Evolutionary conservation across 1,139 yeast genomes (phyloP), one percentile per base, ranked within the genome.

Genomic region (Pneumocystis wakefieldiae): DNA sequence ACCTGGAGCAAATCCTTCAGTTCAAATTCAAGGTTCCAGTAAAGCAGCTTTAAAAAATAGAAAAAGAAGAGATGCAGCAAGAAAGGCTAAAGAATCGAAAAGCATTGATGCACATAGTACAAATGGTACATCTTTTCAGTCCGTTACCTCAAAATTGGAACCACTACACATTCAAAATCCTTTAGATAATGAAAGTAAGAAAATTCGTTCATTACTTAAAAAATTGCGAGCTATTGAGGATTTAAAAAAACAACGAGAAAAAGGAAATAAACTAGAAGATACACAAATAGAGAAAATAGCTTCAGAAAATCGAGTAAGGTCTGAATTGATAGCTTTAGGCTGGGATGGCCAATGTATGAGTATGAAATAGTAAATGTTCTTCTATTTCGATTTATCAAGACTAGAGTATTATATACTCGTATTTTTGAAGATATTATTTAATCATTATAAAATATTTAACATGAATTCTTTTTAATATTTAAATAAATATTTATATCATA

Each of bases 211-310:
- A 35, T 80, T 92, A 72, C 80, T 91, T 74, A 92, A 92, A 78
- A 94, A 94, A 76, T 80, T 92, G 68, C 82, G 97, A 71, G 97
- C 98, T 15, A 92, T 92, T 69, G 96, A 91, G 74, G 84, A 84
- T 62, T 81, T 94, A 71, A 91, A 91, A 75, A 82, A 82, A 80
- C 87, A 91, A 72, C 92, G 87, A 75, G 88, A 87, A 24, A 78
- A 78, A 62, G 95, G 95, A 62, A 97, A 90, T 68, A 79, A 84
- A 67, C 81, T 92, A 68, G 98, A 92, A 76, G 96, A 86, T 71
- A 92, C 97, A 39, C 99, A 92, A 77, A 77, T 89, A 57, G 80
- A 88, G 72, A 94, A 94, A 76, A 91, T 94, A 69, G 81, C 84
- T 67, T 89, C 95, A 65, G 68, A 48, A 48, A 5, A 14, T 14